A percentile compares a stretch with the other conserved stretches of the same genome.
Conservation (phyloP, 2,329 filamentous ascomycete species). For the Pseudomassariella vexata region DNA sequence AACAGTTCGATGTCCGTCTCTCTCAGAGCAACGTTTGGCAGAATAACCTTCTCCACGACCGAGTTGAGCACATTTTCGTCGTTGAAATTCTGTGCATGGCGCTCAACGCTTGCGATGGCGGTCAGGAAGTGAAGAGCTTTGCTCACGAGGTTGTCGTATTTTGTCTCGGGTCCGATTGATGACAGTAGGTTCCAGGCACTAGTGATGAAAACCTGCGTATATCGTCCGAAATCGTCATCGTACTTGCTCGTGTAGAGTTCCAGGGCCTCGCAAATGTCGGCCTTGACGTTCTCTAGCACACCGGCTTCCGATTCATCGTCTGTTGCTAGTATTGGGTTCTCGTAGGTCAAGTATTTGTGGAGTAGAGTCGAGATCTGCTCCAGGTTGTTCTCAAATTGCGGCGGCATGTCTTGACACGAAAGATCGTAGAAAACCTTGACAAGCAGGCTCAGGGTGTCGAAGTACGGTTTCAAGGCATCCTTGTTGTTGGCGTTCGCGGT, state of each 20-base stretch:
- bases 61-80: slow-evolving; percentile 72
- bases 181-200: slow-evolving; percentile 91
- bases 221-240: slow-evolving; percentile 82
- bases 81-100: slow-evolving; percentile 83
- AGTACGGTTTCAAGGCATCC: slow-evolving; percentile 67
- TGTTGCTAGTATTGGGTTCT: slow-evolving; percentile 75
- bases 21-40: slow-evolving; percentile 86
- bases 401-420: slow-evolving; percentile 93
- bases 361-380: slow-evolving; percentile 69
- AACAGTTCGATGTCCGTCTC: slow-evolving; percentile 95
- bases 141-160: slow-evolving; percentile 92
- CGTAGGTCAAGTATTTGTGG: slow-evolving; percentile 89
- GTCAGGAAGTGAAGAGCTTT: slow-evolving; percentile 92
- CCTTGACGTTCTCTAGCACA: slow-evolving; percentile 78
- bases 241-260: slow-evolving; percentile 92
- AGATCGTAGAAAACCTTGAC: slow-evolving; percentile 94
- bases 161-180: slow-evolving; percentile 77
- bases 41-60: slow-evolving; percentile 90
- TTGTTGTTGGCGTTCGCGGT: slow-evolving; percentile 72
- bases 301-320: slow-evolving; percentile 88
- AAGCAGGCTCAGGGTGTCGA: slow-evolving; percentile 80
- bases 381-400: slow-evolving; percentile 88
- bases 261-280: slow-evolving; percentile 86
- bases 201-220: slow-evolving; percentile 78
- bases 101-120: slow-evolving; percentile 70